phyloP scores from a whole-genome alignment of 2,329 filamentous ascomycete genomes.

The Colletotrichum caudatum region DNA sequence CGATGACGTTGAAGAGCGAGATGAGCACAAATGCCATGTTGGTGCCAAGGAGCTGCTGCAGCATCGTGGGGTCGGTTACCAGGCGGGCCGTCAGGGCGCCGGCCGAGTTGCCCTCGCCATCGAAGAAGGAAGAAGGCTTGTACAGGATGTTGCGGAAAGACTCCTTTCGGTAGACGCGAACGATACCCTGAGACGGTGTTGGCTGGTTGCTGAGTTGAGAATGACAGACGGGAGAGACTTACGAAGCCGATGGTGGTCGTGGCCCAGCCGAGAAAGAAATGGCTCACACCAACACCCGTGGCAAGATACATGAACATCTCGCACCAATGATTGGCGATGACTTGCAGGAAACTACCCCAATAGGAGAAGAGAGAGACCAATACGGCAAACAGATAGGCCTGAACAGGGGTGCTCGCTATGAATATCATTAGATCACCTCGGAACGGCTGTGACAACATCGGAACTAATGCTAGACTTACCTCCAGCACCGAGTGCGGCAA shows the following conservation, averaged over 20 bases:
- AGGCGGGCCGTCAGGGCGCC: slow-evolving; percentile 46
- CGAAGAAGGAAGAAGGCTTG: slow-evolving; percentile 49
- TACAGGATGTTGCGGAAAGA: slow-evolving; percentile 52
- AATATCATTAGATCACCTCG: neutral
- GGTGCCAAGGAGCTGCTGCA: slow-evolving; percentile 42
- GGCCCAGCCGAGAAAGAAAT: slow-evolving; percentile 49
- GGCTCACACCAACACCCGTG: slow-evolving; percentile 45
- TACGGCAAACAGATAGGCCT: slow-evolving; percentile 40
- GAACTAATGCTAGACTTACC: neutral
- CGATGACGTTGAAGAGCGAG: slow-evolving; percentile 41
- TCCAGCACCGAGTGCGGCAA: slow-evolving; percentile 39
- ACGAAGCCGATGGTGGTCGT: slow-evolving; percentile 40
- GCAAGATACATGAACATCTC: slow-evolving; percentile 39
- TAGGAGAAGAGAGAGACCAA: slow-evolving; percentile 38
- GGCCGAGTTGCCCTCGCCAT: slow-evolving; percentile 44
- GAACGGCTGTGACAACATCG: neutral
- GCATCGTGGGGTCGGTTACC: slow-evolving; percentile 43
- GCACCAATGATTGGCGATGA: slow-evolving; percentile 55
- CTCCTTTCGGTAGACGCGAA: slow-evolving; percentile 41
- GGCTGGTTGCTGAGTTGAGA: neutral
- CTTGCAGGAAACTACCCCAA: slow-evolving; percentile 35
- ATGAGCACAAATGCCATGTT: slow-evolving; percentile 42
- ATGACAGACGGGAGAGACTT: slow-evolving; percentile 46
- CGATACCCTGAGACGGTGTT: slow-evolving; percentile 24
- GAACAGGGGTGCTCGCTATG: slow-evolving; percentile 34